Base-by-base conservation (phyloP, 805 yeast genomes). In the Myxozyma udenii region DNA sequence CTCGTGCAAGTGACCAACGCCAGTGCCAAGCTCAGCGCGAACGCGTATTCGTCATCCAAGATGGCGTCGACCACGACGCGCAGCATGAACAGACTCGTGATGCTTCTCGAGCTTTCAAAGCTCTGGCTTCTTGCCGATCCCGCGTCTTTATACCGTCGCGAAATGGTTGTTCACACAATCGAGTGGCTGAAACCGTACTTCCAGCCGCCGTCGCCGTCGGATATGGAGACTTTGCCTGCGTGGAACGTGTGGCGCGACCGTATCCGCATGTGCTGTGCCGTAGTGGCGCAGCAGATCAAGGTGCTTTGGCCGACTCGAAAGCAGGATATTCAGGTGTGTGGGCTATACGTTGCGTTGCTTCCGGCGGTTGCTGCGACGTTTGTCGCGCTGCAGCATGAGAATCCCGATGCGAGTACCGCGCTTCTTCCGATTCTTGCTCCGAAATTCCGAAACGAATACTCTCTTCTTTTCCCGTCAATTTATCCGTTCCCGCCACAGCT, bases 401-500 rank as follows among this genome's bases (percentile, higher is more conserved):
- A 39, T 25, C n/a, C 48, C 12, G 23, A 42, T 7, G 44, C 53
- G 3, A 39, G 38, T 30, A 35, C 46, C n/a, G 25, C 42, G 11
- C 33, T 9, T 9, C 12, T 28, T 28, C 33, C 33, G 14, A 28
- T 9, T 28, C 9, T 28, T 9, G 14, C 33, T 28, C 40, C 44
- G 11, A 74, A 52, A 66, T 71, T 22, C 70, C 72, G 50, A 77
- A 74, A 53, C 39, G 60, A 55, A 38, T 55, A 40, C 39, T 52
- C 57, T n/a, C 26, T 40, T 16, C 48, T 66, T 37, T 89, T 87
- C 71, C 95, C 93, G 6, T 73, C 74, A 25, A 66, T 69, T 14
- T 79, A 77, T 62, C 95, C 95, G 16, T 83, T 84, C 63, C 54
- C 55, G 22, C 28, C 46, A 3, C 83, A 80, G 39, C 62, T 74